Evolutionary conservation across 495 filamentous ascomycete species (phyloP).

Genomic region (Pyronema domesticum): DNA sequence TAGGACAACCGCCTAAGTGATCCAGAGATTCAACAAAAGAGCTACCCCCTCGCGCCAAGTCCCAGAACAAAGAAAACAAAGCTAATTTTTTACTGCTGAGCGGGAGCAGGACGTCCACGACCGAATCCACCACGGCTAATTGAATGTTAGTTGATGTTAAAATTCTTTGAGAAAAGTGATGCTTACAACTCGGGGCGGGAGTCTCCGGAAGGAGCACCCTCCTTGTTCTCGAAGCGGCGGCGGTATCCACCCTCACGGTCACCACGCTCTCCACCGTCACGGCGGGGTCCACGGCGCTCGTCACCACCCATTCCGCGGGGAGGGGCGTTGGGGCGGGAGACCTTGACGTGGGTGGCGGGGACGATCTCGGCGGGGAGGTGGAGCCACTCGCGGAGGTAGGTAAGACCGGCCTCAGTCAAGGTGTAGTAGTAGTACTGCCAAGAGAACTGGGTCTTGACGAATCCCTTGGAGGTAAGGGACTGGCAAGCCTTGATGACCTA

Average conservation of each 20-base stretch:
- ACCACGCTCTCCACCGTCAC: conserved; percentile 48
- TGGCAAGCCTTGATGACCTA: conserved; percentile 94
- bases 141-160: conserved; percentile 21
- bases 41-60: neutral
- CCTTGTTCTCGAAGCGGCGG: conserved; percentile 58
- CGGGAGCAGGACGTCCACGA: conserved; percentile 62
- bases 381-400: conserved; percentile 99
- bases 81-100: conserved; percentile 17
- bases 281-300: conserved; percentile 45
- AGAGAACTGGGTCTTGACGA: conserved; percentile 98
- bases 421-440: conserved; percentile 99
- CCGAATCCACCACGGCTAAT: conserved; percentile 74
- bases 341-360: conserved; percentile 98
- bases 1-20: neutral
- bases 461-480: conserved; percentile 92
- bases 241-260: conserved; percentile 89
- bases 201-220: conserved; percentile 85
- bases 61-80: neutral
- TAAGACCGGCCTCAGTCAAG: conserved; percentile 95
- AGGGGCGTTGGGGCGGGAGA: conserved; percentile 95
- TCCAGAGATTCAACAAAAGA: neutral
- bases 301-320: conserved; percentile 97
- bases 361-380: conserved; percentile 99
- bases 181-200: conserved; percentile 84
- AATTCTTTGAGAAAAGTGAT: neutral